These are phyloP conservation scores for Tolypocladium nubicola DNA, from an alignment of 2,329 filamentous ascomycete genomes.

Conservation along the genomic window DNA sequence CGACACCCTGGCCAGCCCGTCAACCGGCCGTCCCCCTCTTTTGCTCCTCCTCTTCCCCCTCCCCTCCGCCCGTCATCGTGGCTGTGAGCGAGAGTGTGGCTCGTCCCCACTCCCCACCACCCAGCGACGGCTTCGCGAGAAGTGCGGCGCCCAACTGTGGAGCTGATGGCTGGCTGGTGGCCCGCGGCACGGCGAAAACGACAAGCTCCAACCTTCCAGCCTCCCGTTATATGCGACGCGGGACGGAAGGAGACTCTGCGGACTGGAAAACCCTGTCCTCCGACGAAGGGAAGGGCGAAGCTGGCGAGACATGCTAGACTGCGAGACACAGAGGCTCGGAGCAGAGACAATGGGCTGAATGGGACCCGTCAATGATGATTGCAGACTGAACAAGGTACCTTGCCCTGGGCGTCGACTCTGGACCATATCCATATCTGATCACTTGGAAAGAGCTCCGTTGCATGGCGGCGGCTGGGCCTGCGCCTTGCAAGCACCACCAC, in stretches of 20 bases:
- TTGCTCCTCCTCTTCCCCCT: neutral
- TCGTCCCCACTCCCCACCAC: neutral
- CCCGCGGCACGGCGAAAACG: neutral
- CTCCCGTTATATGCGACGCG: neutral
- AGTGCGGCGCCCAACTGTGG: conserved; percentile 2
- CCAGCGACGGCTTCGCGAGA: neutral
- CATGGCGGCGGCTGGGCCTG: neutral
- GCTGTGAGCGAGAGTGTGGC: neutral
- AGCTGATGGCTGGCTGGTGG: neutral
- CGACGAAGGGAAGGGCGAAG: neutral
- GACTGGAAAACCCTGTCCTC: neutral
- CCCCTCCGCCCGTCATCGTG: neutral
- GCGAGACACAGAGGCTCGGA: neutral
- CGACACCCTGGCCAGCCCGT: neutral
- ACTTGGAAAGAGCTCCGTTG: neutral
- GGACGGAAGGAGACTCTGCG: neutral
- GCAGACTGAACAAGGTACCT: neutral
- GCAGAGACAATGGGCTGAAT: neutral
- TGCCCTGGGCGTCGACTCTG: neutral
- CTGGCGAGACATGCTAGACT: neutral
- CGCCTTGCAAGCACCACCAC: neutral
- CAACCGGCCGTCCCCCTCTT: neutral
- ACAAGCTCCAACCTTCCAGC: neutral
- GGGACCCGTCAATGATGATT: neutral
- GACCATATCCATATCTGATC: neutral